Evolutionary conservation across 805 yeast genomes (phyloP).

Genomic region (Wickerhamomyces chambardii): DNA sequence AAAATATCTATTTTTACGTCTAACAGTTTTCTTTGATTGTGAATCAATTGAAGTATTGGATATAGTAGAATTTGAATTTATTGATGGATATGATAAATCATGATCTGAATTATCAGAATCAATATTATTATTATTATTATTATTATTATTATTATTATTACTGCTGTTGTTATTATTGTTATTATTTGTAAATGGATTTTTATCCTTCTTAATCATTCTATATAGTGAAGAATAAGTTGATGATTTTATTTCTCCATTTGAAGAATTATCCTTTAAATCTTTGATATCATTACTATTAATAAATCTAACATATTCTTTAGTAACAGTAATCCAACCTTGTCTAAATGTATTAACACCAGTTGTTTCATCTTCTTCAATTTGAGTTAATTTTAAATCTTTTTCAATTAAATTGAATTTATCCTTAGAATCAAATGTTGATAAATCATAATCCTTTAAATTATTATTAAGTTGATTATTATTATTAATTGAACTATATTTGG

Average conservation of each 20-base stretch:
- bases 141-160: conserved; percentile 1
- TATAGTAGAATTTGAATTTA: conserved; percentile 4
- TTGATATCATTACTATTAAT: conserved; percentile 25
- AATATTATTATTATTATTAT: conserved; percentile 2
- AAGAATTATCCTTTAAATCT: conserved; percentile 16
- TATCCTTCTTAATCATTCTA: conserved; percentile 35
- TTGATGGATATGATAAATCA: conserved; percentile 1
- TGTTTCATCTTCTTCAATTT: conserved; percentile 48
- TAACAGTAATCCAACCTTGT: conserved; percentile 80
- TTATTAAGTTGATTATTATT: conserved; percentile 10
- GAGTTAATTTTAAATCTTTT: conserved; percentile 47
- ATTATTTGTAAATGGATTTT: conserved; percentile 12
- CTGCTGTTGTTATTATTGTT: background rate
- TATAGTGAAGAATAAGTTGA: conserved; percentile 57
- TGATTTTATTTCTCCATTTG: conserved; percentile 26
- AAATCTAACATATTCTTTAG: conserved; percentile 60
- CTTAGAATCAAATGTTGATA: conserved; percentile 8
- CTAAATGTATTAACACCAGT: conserved; percentile 56
- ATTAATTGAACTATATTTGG: conserved; percentile 16
- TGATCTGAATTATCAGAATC: conserved; percentile 6
- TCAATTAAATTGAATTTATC: conserved; percentile 15
- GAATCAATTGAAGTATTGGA: conserved; percentile 8
- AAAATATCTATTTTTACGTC: conserved; percentile 52
- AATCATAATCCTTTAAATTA: conserved; percentile 14
- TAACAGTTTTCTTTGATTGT: conserved; percentile 23